Base-by-base conservation (phyloP, 179 eudicot genomes). In the Beta corolliflora region DNA sequence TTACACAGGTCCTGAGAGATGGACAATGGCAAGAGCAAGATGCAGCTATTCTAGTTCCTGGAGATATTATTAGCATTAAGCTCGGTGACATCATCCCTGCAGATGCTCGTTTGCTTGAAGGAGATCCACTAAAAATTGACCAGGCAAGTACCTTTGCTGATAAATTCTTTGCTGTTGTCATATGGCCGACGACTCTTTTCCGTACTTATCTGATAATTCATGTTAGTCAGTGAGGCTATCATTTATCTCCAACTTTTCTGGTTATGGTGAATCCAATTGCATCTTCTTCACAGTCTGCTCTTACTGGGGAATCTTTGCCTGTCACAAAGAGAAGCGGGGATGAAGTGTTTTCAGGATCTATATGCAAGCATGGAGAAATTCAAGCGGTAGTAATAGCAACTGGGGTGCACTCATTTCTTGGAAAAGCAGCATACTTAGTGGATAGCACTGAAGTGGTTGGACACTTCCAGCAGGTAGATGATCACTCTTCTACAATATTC, bases 31-130 rank as follows among this genome's bases (percentile, higher is more conserved):
- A 84, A 65, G 95, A 91, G 83, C 80, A 87, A 87, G 93, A 92
- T 88, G 95, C 95, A 67, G 81, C 88, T 71, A 63, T 91, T 73
- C 80, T 92, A 54, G 95, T 92, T 56, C 95, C 95, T 25, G 95
- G 95, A 67, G 95, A 92, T 71, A 88, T 92, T 68, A 91, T 92
- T 50, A 92, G 95, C 88, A 88, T 92, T 73, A 92, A 91, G 72
- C 90, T 92, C 25, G 95, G 95, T 46, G 95, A 92, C 80, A 92
- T 92, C 80, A 88, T 92, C 77, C 95, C 93, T 73, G 94, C 94
- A 77, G 94, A 91, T 83, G 92, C 92, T 36, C 94, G 94, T 53
- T 86, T 91, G 80, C 92, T 92, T 45, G 93, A 88, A 84, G 95
- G 95, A 75, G 93, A 92, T 83, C 83, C 93, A 13, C 82, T 92